Base-by-base conservation (phyloP, 257 asterid species). In the Solanum chilense region DNA sequence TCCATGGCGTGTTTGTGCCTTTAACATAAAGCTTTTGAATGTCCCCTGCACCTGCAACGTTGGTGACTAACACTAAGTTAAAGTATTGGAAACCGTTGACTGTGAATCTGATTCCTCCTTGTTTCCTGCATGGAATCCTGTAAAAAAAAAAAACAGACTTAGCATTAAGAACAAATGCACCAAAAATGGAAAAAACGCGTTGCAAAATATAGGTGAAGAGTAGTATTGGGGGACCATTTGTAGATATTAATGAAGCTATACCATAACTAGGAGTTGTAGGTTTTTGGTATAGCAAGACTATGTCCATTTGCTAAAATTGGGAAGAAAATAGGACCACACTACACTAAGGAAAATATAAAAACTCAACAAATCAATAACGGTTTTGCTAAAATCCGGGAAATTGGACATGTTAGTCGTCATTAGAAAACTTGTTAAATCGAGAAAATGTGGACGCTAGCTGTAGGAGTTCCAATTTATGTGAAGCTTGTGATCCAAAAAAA, bases 41-140 rank as follows among this genome's bases (percentile, higher is more conserved):
- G 14, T 95, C 92, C 2, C 98, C 98, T 23, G 98, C 98, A 10
- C 98, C 98, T 13, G 95, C 98, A 3, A 95, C 98, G 78, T 94
- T 95, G 66, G 91, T 94, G 45, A 95, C 84, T 82, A 94, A 78
- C 37, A 94, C 93, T 75, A 95, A 83, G 93, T 92, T 93, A 90
- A 95, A 95, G 96, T 90, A 95, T 68, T 91, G 90, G 90, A 90
- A 91, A 27, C 98, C 98, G 68, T 93, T 92, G 27, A 95, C 62
- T n/a, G 98, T 94, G 93, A 91, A 94, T 35, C 98, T 89, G 21
- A 94, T 90, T 23, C 98, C 98, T 29, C 98, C 95, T 41, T 33
- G 82, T 84, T 93, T 94, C 80, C 90, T 87, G 88, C 96, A 93
- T 0, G 95, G 82, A 8, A 92, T 92, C 69, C 96, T 93, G 88